phyloP scores from a whole-genome alignment of 2,329 filamentous ascomycete species.

The Ophiosphaerella korrae region DNA sequence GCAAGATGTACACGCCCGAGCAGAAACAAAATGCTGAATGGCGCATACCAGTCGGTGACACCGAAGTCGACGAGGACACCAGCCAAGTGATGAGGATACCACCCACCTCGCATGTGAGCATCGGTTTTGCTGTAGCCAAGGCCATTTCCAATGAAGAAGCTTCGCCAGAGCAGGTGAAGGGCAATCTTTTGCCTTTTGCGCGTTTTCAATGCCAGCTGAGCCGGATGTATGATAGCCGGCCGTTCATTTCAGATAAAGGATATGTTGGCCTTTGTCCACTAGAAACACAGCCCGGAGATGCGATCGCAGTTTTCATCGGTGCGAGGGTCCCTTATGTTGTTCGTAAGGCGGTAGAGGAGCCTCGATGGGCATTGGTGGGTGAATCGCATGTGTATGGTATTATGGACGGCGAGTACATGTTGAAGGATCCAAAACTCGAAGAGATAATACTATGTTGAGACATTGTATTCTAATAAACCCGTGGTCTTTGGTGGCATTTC shows the following conservation, averaged over 20 bases:
- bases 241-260: constrained; percentile 9
- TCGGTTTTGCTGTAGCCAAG: neutral
- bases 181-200: neutral
- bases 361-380: constrained; percentile 10
- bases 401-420: constrained; percentile 20
- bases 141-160: neutral
- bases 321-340: constrained; percentile 14
- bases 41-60: constrained; percentile 17
- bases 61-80: constrained; percentile 4
- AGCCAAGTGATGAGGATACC: neutral
- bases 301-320: constrained; percentile 10
- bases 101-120: constrained; percentile 1
- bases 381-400: constrained; percentile 14
- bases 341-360: neutral
- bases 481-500: too few relatives aligned
- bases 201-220: constrained; percentile 5
- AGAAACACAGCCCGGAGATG: constrained; percentile 6
- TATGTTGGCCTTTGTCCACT: constrained; percentile 13
- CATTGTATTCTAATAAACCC: neutral
- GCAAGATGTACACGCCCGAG: neutral
- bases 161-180: neutral
- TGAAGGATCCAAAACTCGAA: neutral
- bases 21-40: constrained; percentile 11
- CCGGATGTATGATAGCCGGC: constrained; percentile 13
- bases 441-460: neutral